Evolutionary conservation across 306 rosid species (phyloP), one percentile per base, ranked within the genome.

Genomic region (Acacia melanoxylon): DNA sequence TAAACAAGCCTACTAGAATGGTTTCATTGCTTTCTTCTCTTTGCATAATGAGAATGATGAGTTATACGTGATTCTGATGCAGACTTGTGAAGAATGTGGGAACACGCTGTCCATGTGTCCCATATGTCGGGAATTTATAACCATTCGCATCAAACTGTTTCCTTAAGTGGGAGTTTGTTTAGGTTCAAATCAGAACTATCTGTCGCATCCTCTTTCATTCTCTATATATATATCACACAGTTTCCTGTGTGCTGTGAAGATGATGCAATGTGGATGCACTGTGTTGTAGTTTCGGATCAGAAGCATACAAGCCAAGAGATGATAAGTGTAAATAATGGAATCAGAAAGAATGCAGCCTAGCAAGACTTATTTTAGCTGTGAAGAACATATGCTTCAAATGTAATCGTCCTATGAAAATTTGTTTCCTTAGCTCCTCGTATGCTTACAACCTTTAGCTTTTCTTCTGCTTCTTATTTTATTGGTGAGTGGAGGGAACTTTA

Each of bases 61-160:
- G n/a, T 44, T n/a, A 41, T 42, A 65, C 27, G 16, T 24, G 24
- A 65, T 63, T 71, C 12, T 51, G 24, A 10, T 68, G 56, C 80
- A 84, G 74, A 67, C 37, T 54, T 84, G 81, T 48, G 49, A 63
- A 54, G 84, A 48, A 10, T 83, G 77, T 75, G 87, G 75, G 31
- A 17, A 0, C 4, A 48, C 0, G 13, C 24, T 84, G 63, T 22
- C 25, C 40, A 46, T 1, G 1, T 79, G 86, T 66, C 72, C 54
- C 16, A 76, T 78, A 42, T 79, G 78, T 70, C 77, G 74, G 22
- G 4, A 59, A 22, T 14, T 2, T 0, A 79, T 74, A 41, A 79
- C 25, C 41, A 2, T 0, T 8, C 8, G 49, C 0, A 0, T 68
- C 40, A 84, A 40, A 51, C 49, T 84, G 62, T 84, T 69, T 41